A percentile compares a stretch with the other conserved stretches of the same genome.
phyloP scores from a whole-genome alignment of 2,329 filamentous ascomycete species.

The Penicillium fuscoglaucum region DNA sequence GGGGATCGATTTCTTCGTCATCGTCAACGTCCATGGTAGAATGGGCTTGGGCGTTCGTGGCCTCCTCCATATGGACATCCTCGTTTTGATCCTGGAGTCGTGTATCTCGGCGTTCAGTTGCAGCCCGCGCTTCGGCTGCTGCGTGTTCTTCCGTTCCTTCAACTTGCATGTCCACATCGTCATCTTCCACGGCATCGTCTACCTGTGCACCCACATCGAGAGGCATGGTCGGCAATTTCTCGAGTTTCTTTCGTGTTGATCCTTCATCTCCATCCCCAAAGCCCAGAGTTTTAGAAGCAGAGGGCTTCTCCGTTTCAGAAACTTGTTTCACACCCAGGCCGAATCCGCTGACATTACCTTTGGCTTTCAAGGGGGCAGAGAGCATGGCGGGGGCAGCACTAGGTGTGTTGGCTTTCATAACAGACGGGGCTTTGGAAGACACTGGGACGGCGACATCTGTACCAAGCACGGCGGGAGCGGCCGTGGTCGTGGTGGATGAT shows the following conservation, averaged over 20 bases:
- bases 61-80: constrained; percentile 50
- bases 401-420: constrained; percentile 37
- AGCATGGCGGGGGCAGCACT: constrained; percentile 41
- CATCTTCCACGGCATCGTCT: constrained; percentile 67
- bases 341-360: constrained; percentile 77
- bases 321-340: constrained; percentile 71
- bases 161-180: constrained; percentile 72
- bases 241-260: constrained; percentile 80
- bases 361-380: constrained; percentile 61
- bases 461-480: constrained; percentile 56
- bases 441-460: constrained; percentile 55
- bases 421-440: constrained; percentile 47
- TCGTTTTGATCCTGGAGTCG: constrained; percentile 54
- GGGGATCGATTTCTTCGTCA: constrained; percentile 73
- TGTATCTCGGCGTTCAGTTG: constrained; percentile 80
- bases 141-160: constrained; percentile 84
- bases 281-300: constrained; percentile 72
- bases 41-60: constrained; percentile 34
- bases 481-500: constrained; percentile 58
- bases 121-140: constrained; percentile 78
- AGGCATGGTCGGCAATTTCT: constrained; percentile 79
- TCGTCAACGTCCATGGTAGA: constrained; percentile 41
- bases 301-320: constrained; percentile 64
- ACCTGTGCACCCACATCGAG: constrained; percentile 61
- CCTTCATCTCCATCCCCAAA: constrained; percentile 92